Evolutionary conservation across 2,329 filamentous ascomycete genomes (phyloP), one percentile per base, ranked within the genome.

Genomic region (Paraphaeosphaeria minitans): DNA sequence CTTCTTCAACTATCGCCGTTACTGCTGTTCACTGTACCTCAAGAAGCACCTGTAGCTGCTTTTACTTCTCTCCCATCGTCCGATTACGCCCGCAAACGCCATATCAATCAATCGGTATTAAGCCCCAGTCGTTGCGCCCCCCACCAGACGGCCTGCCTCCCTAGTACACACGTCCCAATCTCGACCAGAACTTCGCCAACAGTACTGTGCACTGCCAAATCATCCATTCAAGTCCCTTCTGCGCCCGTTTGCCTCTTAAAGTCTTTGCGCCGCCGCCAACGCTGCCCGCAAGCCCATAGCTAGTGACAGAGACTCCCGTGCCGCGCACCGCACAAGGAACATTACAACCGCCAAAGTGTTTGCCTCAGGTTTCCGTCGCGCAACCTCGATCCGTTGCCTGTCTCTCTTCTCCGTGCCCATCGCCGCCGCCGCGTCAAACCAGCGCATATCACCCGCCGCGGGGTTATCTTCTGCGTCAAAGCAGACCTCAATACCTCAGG

Each of bases 311-410:
- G 31, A 46, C 31, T 51, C 55, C 48, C 51, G 46, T 49, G 22
- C 35, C 63, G 59, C 58, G 55, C 60, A 55, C 66, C 58, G 39
- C 58, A 63, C 71, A 60, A 67, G 53, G 54, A 56, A 63, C 65
- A 63, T 65, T 61, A 64, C 67, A 75, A 83, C 83, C 87, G 89
- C 81, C 91, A 97, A 93, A 83, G 86, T 97, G 94, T 97, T 96
- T 85, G 92, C 92, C 83, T 92, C 89, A 78, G 83, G 86, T 66
- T 87, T 94, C 70, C 86, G 87, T 81, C 87, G 91, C 77, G 87
- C 82, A 62, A 78, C 82, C 69, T 77, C 77, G 62, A 77, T 80
- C 61, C 80, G 90, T 75, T 83, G 96, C 74, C 87, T 90, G 80
- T 90, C 91, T 70, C 86, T 89, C 77, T 83, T 89, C 71, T 84